A percentile compares a stretch with the other conserved stretches of the same genome.
Conservation (phyloP, 257 asterid species). For the Przewalskia tangutica region DNA sequence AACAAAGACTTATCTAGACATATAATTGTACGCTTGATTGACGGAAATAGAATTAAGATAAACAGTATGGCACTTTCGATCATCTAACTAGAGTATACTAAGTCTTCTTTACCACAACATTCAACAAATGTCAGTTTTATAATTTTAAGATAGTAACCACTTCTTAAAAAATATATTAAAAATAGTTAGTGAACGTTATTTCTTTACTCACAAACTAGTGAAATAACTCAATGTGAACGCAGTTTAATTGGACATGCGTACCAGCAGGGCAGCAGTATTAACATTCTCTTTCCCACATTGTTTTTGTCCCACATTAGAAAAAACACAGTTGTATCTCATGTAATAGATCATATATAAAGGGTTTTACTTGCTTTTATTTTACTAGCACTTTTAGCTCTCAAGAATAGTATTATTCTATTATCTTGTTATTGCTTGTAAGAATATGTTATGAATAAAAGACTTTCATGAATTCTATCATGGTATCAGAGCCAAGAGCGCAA, state of each 20-base stretch:
- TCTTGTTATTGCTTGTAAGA: too few species aligned
- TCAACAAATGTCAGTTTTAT: background rate
- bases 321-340: too few species aligned
- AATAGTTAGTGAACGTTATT: background rate
- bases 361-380: too few species aligned
- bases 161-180: background rate
- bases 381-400: too few species aligned
- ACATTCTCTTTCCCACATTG: too few species aligned
- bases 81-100: background rate
- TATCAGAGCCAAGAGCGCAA: too few species aligned
- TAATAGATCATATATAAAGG: too few species aligned
- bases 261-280: too few species aligned
- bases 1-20: background rate
- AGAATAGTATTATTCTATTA: too few species aligned
- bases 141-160: background rate
- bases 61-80: background rate
- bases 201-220: background rate
- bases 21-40: background rate
- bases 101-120: background rate
- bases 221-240: background rate
- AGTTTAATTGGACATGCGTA: background rate
- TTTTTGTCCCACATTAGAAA: too few species aligned
- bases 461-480: too few species aligned
- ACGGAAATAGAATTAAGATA: background rate
- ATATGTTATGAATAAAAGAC: too few species aligned